Evolutionary conservation across 352 stramenopile species (phyloP).

Genomic region (Nothophytophthora sp.): DNA sequence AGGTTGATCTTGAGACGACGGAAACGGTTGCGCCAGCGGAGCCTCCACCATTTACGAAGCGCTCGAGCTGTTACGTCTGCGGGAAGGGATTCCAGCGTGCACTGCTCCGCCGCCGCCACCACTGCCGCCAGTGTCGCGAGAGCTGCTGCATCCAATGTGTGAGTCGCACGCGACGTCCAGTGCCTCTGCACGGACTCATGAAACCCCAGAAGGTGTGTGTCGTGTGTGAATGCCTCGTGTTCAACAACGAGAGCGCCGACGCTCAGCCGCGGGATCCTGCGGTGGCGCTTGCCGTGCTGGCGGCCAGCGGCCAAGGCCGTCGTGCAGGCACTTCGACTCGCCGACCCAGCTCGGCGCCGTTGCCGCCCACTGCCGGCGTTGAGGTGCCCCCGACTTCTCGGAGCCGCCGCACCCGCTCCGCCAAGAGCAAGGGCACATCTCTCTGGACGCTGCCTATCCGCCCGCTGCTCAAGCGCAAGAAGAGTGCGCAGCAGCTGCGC

Average conservation of each 20-base stretch:
- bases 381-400: conserved; percentile 6
- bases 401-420: conserved; percentile 20
- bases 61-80: conserved; percentile 40
- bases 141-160: conserved; percentile 61
- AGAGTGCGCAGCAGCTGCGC: conserved; percentile 44
- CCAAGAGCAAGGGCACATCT: conserved; percentile 33
- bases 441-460: conserved; percentile 52
- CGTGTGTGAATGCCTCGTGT: conserved; percentile 47
- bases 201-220: conserved; percentile 66
- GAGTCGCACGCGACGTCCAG: conserved; percentile 29
- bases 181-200: conserved; percentile 34
- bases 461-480: conserved; percentile 50
- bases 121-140: conserved; percentile 68
- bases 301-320: conserved; percentile 6
- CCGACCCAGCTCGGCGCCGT: conserved; percentile 31
- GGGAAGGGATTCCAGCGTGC: conserved; percentile 34
- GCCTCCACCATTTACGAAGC: conserved; percentile 37
- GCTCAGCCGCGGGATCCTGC: conserved; percentile 16
- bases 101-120: conserved; percentile 40
- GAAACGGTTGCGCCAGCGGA: no score
- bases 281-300: conserved; percentile 13
- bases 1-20: no score
- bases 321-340: conserved; percentile 3
- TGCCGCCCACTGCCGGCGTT: conserved; percentile 20
- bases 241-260: conserved; percentile 10